Conservation (phyloP, 2,329 filamentous ascomycete genomes). For the Alternaria dauci region DNA sequence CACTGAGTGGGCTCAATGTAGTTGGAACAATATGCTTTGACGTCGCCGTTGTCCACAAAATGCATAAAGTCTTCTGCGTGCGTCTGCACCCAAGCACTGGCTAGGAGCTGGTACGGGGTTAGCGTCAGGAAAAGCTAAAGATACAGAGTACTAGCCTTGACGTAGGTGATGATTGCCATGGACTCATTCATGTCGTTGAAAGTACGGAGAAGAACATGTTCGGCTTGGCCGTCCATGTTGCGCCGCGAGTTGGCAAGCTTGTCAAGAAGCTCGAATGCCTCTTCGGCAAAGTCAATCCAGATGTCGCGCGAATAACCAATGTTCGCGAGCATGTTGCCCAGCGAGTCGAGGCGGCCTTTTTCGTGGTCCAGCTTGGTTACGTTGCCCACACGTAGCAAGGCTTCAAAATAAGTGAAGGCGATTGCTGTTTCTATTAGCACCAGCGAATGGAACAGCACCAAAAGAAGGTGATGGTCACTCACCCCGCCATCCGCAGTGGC, state of each 20-base stretch:
- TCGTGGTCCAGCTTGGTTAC: slow-evolving; percentile 73
- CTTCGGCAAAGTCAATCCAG: slow-evolving; percentile 84
- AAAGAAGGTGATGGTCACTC: slow-evolving; percentile 50
- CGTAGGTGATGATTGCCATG: slow-evolving; percentile 84
- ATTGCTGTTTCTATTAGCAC: slow-evolving; percentile 69
- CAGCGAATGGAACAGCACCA: slow-evolving; percentile 5
- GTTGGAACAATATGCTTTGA: slow-evolving; percentile 73
- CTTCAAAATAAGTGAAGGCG: slow-evolving; percentile 92
- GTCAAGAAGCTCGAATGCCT: slow-evolving; percentile 72
- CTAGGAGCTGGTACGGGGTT: slow-evolving; percentile 69
- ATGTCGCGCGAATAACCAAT: slow-evolving; percentile 74
- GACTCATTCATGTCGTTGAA: slow-evolving; percentile 79
- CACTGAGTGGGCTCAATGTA: slow-evolving; percentile 77
- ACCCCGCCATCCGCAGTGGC: slow-evolving; percentile 99
- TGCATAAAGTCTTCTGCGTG: slow-evolving; percentile 73
- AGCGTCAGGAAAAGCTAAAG: slow-evolving; percentile 4
- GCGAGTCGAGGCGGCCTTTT: slow-evolving; percentile 72
- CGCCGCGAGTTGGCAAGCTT: slow-evolving; percentile 68
- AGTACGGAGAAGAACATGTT: slow-evolving; percentile 64
- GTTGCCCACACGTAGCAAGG: slow-evolving; percentile 74
- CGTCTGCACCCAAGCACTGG: slow-evolving; percentile 83
- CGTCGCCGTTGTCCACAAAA: slow-evolving; percentile 67
- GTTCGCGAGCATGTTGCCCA: slow-evolving; percentile 74
- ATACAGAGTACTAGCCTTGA: slow-evolving; percentile 61
- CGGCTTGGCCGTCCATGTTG: slow-evolving; percentile 60